A percentile compares a stretch with the other conserved stretches of the same genome.
These are phyloP conservation scores for Russula compacta DNA, from an alignment of 768 basidiomycete species.

Conservation along the genomic window DNA sequence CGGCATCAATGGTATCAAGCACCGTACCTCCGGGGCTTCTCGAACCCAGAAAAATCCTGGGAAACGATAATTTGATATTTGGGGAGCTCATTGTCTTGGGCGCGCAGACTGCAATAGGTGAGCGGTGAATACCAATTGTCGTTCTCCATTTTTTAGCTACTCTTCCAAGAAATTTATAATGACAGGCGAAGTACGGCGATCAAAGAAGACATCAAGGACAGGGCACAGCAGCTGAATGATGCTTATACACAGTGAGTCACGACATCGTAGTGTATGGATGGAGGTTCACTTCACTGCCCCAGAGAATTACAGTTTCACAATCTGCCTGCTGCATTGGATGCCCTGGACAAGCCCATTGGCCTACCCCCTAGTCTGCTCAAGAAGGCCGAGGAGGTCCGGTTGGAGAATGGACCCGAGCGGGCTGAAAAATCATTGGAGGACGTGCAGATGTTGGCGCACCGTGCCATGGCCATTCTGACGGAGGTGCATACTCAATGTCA, in stretches of 20 bases:
- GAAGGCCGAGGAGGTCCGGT: slow-evolving; percentile 77
- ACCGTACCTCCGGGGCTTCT: slow-evolving; percentile 45
- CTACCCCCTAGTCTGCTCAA: slow-evolving; percentile 80
- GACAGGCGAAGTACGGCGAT: slow-evolving; percentile 68
- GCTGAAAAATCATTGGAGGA: slow-evolving; percentile 68
- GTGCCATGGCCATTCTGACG: slow-evolving; percentile 54
- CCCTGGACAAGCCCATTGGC: slow-evolving; percentile 77
- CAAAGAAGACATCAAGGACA: slow-evolving; percentile 53
- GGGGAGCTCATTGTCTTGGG: slow-evolving; percentile 76
- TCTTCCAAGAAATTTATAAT: slow-evolving; percentile 65
- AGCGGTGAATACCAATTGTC: slow-evolving; percentile 23
- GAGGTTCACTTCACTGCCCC: background rate
- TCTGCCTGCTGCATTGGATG: slow-evolving; percentile 80
- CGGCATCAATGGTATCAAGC: slow-evolving; percentile 56
- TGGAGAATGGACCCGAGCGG: slow-evolving; percentile 63
- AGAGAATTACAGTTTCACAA: slow-evolving; percentile 65
- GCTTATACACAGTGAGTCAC: slow-evolving; percentile 43
- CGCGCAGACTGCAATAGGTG: slow-evolving; percentile 82
- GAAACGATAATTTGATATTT: slow-evolving; percentile 54
- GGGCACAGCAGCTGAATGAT: slow-evolving; percentile 54
- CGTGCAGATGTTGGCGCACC: slow-evolving; percentile 54
- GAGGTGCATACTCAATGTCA: slow-evolving; percentile 45
- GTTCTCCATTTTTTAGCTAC: background rate
- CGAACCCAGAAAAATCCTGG: slow-evolving; percentile 49
- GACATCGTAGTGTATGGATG: background rate